Evolutionary conservation across 129 eudicot genomes (phyloP).

Genomic region (Dittrichia graveolens): DNA sequence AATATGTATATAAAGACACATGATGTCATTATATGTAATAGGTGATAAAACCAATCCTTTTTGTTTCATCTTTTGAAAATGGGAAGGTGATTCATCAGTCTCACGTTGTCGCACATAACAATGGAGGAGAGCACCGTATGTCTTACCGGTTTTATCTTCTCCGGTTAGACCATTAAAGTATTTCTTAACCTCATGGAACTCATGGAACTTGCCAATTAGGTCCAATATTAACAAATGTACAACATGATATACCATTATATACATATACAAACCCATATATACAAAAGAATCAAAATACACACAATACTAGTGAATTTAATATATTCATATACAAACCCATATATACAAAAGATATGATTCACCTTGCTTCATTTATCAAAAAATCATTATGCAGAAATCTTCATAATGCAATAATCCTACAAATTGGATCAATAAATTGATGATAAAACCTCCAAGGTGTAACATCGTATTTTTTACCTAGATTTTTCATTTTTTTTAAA

Average conservation of each 20-base stretch:
- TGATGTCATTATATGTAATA: constrained; percentile 67
- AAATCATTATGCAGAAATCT: no score
- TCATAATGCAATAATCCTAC: no score
- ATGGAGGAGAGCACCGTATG: constrained; percentile 89
- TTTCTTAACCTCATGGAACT: constrained; percentile 60
- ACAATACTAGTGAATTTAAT: no score
- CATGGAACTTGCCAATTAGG: constrained; percentile 77
- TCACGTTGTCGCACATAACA: constrained; percentile 80
- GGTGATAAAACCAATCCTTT: constrained; percentile 54
- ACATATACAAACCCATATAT: background rate
- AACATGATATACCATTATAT: background rate
- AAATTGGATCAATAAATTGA: background rate
- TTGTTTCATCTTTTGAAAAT: constrained; percentile 70
- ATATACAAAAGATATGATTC: background rate
- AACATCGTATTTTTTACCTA: no score
- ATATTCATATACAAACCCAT: no score
- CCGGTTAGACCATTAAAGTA: constrained; percentile 64
- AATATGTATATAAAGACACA: constrained; percentile 53
- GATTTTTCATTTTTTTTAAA: no score
- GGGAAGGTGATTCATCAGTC: constrained; percentile 62
- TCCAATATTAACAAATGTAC: constrained; percentile 74
- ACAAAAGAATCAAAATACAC: background rate
- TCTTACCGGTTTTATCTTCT: constrained; percentile 56
- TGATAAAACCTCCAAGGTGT: constrained; percentile 58
- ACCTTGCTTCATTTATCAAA: no score